Conservation (phyloP, 306 rosid genomes). For the Nissolia schottii region DNA sequence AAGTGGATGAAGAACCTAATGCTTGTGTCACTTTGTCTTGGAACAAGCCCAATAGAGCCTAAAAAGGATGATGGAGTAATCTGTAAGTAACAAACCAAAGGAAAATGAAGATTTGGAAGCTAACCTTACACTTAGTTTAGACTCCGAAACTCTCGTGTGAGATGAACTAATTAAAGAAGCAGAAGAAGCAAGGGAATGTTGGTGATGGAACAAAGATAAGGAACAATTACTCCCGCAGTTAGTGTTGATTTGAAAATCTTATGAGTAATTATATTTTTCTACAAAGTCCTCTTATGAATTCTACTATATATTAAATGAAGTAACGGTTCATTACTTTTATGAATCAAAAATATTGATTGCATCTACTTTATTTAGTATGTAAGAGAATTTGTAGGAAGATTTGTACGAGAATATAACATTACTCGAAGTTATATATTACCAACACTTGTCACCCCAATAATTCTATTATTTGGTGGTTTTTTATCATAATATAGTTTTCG, state of each 20-base stretch:
- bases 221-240: conserved; percentile 54
- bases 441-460: not conserved
- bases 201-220: no score
- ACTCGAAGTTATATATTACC: not conserved
- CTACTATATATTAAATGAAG: no score
- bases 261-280: no score
- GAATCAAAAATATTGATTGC: no score
- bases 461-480: not conserved
- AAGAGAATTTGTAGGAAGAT: no score
- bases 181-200: no score
- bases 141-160: conserved; percentile 25
- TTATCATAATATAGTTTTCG: not conserved
- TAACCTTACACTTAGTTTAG: conserved; percentile 42
- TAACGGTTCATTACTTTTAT: no score
- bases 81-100: conserved; percentile 8
- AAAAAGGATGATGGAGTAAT: conserved; percentile 27
- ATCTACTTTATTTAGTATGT: no score
- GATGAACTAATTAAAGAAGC: conserved; percentile 47
- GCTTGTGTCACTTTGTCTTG: conserved; percentile 56
- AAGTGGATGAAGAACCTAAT: conserved; percentile 44
- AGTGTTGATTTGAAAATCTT: no score
- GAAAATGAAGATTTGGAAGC: conserved; percentile 33
- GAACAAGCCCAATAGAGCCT: conserved; percentile 35
- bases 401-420: no score
- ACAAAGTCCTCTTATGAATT: no score